Conservation (phyloP, 371 early-diverging fungal genomes). For the Dichotomocladium elegans region DNA sequence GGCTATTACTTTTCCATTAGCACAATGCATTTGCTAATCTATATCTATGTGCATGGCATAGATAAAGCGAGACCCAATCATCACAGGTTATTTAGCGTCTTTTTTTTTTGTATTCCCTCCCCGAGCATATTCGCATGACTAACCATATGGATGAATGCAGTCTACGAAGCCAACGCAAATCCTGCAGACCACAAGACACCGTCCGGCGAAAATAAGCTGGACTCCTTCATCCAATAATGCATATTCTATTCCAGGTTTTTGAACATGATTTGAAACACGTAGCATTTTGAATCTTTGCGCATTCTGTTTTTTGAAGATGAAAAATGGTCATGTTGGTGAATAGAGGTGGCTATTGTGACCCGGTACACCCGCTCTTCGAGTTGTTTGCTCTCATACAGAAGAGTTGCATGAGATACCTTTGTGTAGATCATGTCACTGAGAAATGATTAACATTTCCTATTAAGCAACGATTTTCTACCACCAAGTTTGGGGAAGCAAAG, state of each 20-base stretch:
- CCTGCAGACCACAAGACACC: constrained; percentile 78
- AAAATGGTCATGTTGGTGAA: too few relatives aligned
- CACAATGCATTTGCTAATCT: too few relatives aligned
- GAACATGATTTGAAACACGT: not conserved
- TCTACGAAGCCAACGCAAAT: constrained; percentile 82
- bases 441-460: too few relatives aligned
- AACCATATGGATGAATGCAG: constrained; percentile 2
- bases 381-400: too few relatives aligned
- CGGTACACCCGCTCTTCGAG: too few relatives aligned
- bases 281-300: not conserved
- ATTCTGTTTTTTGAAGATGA: not conserved
- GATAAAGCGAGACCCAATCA: constrained; percentile 77
- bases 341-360: too few relatives aligned
- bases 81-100: constrained; percentile 14
- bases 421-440: not conserved
- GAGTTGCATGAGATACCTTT: not conserved
- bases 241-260: not conserved
- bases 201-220: constrained; percentile 30
- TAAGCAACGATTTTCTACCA: too few relatives aligned
- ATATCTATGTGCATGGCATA: too few relatives aligned
- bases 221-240: constrained; percentile 36
- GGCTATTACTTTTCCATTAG: too few relatives aligned
- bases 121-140: not conserved
- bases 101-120: too few relatives aligned
- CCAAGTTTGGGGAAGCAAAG: too few relatives aligned